A percentile compares a stretch with the other conserved stretches of the same genome.
phyloP scores from a whole-genome alignment of 495 filamentous ascomycete genomes.

The Neurospora sp. region DNA sequence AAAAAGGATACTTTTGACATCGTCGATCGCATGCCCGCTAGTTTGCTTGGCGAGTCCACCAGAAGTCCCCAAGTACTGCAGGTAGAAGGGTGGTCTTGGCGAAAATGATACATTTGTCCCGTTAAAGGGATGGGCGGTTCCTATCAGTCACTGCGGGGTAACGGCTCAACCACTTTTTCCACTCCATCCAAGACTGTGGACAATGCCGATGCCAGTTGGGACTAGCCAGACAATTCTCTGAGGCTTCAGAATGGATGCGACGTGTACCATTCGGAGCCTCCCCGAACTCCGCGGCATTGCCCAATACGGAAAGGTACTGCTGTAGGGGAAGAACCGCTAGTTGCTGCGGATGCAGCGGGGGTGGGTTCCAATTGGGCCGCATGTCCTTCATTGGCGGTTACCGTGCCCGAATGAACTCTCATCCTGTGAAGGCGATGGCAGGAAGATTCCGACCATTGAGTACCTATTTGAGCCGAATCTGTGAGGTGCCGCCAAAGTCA shows the following conservation, averaged over 20 bases:
- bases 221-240: background rate
- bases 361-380: background rate
- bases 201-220: background rate
- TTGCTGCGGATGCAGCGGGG: background rate
- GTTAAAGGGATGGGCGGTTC: conserved; percentile 7
- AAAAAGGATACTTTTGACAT: no score
- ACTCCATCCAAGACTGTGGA: background rate
- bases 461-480: no score
- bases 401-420: background rate
- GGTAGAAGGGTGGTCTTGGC: no score
- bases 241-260: background rate
- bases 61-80: no score
- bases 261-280: background rate
- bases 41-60: no score
- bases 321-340: background rate
- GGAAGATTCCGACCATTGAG: background rate
- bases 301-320: background rate
- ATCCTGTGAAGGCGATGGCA: background rate
- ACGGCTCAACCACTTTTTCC: background rate
- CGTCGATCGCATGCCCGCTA: no score
- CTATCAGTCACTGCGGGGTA: background rate
- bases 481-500: background rate
- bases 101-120: no score
- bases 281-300: background rate
- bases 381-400: background rate